Percentiles rank a stretch among this genome's conserved stretches.
Conservation (phyloP, 345 rosid genomes). For the Citrus inodora region DNA sequence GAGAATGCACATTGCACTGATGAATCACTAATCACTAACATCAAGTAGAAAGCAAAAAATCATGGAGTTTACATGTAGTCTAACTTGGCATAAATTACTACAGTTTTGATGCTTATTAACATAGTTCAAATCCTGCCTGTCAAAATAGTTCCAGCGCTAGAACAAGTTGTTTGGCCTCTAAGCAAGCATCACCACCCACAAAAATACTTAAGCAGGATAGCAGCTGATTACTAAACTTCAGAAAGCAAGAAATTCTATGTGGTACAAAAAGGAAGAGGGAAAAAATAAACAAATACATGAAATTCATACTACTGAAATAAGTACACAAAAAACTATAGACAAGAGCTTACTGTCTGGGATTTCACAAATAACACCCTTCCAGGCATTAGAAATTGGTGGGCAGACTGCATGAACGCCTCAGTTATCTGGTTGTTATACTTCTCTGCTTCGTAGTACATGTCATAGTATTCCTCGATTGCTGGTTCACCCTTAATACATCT, state of each 20-base stretch:
- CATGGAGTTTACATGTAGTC: neutral
- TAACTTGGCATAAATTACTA: neutral
- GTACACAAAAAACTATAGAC: constrained; percentile 12
- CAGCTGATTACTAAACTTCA: neutral
- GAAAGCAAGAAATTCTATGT: neutral
- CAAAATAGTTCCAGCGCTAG: neutral
- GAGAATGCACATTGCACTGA: neutral
- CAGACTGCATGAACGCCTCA: constrained; percentile 61
- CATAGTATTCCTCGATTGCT: constrained; percentile 84
- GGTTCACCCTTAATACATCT: constrained; percentile 97
- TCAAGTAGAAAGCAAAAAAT: neutral
- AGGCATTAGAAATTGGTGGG: constrained; percentile 41
- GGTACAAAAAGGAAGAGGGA: neutral
- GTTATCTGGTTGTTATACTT: constrained; percentile 41
- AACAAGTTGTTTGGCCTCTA: neutral
- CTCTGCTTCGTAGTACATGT: constrained; percentile 61
- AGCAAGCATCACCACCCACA: constrained; percentile 6
- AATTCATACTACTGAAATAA: neutral
- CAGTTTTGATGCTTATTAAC: neutral
- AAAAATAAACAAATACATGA: neutral
- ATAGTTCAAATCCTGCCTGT: neutral
- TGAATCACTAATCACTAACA: neutral
- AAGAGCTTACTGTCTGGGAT: constrained; percentile 64
- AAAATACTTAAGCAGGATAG: neutral
- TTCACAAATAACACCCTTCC: constrained; percentile 90